phyloP scores from a whole-genome alignment of 176 grass and related monocot species.

The Eleusine coracana region DNA sequence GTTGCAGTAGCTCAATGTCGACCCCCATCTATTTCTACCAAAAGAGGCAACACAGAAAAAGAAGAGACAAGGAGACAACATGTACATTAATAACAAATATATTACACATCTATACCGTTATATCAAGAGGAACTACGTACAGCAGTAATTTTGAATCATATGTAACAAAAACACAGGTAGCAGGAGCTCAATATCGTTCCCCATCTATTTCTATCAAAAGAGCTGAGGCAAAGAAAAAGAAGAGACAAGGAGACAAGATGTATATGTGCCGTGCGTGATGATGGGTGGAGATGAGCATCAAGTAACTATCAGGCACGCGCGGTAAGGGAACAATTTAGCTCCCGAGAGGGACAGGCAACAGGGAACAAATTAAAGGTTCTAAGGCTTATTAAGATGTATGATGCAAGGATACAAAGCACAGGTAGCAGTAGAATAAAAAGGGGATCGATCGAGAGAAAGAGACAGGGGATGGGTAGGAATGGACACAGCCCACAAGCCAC shows the following conservation, averaged over 20 bases:
- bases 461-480: background rate
- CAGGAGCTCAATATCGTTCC: no score
- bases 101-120: no score
- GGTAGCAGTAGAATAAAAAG: slow-evolving; percentile 6
- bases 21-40: no score
- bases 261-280: background rate
- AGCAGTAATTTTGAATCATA: no score
- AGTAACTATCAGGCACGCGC: slow-evolving; percentile 3
- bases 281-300: background rate
- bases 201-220: background rate
- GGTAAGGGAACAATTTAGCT: background rate
- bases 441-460: background rate
- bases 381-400: background rate
- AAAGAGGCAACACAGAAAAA: no score
- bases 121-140: no score
- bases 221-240: background rate
- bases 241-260: background rate
- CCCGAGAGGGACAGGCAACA: background rate
- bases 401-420: background rate
- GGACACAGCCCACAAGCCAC: background rate
- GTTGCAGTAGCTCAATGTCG: no score
- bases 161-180: no score
- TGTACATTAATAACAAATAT: no score
- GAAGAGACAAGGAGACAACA: no score
- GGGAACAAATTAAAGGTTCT: no score